Percentiles rank a stretch among this genome's conserved stretches.
These are phyloP conservation scores for Suillus discolor DNA, from an alignment of 768 basidiomycete species.

Conservation along the genomic window DNA sequence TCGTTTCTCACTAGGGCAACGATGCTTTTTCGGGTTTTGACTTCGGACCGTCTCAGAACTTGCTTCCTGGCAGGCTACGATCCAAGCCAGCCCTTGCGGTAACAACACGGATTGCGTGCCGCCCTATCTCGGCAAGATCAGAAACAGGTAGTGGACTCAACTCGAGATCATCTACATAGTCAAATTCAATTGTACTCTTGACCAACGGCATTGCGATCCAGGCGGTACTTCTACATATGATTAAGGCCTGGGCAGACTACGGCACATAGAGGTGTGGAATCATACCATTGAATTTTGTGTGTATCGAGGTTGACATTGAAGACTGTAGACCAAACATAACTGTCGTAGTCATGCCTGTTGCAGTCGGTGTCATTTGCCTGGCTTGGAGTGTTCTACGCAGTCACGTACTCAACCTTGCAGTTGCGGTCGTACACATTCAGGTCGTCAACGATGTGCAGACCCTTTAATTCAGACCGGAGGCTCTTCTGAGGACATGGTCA, in stretches of 20 bases:
- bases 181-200: conserved; percentile 77
- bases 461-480: background rate
- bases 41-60: conserved; percentile 73
- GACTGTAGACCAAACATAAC: conserved; percentile 68
- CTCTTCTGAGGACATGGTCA: conserved; percentile 4
- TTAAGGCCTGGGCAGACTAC: conserved; percentile 84
- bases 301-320: conserved; percentile 8
- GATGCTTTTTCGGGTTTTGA: conserved; percentile 75
- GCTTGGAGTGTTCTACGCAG: conserved; percentile 57
- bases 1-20: conserved; percentile 45
- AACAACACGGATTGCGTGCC: conserved; percentile 59
- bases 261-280: conserved; percentile 66
- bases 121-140: conserved; percentile 60
- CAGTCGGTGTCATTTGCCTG: conserved; percentile 74
- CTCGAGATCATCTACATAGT: conserved; percentile 38
- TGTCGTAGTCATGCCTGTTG: conserved; percentile 69
- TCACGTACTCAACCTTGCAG: conserved; percentile 72
- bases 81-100: conserved; percentile 56
- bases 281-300: background rate
- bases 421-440: conserved; percentile 35
- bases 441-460: background rate
- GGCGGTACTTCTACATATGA: conserved; percentile 60
- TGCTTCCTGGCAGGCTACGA: conserved; percentile 75
- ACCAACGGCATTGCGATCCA: conserved; percentile 82
- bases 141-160: conserved; percentile 51